These are phyloP conservation scores for Beta corolliflora DNA, from an alignment of 179 eudicot genomes.

Conservation along the genomic window DNA sequence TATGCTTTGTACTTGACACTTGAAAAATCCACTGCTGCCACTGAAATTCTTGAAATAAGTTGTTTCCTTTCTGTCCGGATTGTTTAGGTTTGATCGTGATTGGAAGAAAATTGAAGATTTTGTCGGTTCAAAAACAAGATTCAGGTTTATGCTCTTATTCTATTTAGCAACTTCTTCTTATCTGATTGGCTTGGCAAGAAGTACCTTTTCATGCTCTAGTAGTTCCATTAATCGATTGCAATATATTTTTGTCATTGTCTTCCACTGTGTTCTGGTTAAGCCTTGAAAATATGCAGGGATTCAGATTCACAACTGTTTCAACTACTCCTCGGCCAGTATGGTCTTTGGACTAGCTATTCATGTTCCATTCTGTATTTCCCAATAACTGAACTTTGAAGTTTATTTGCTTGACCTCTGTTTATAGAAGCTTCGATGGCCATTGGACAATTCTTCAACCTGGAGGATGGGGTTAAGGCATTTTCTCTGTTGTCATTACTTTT, in stretches of 20 bases:
- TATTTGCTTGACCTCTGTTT: too few species aligned
- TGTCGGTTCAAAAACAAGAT: conserved; percentile 95
- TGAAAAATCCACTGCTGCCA: conserved; percentile 10
- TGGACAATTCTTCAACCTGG: too few species aligned
- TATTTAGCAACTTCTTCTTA: not conserved
- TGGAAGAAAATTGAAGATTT: conserved; percentile 99
- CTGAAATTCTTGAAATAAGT: not conserved
- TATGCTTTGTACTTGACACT: not conserved
- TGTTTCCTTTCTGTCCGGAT: conserved; percentile 20
- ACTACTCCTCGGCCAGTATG: too few species aligned
- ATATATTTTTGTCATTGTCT: not conserved
- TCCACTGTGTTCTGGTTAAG: too few species aligned
- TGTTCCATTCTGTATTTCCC: too few species aligned
- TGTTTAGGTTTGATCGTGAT: conserved; percentile 90
- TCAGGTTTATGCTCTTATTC: conserved; percentile 61
- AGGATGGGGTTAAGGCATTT: too few species aligned
- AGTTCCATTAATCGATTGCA: not conserved
- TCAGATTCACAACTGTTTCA: too few species aligned
- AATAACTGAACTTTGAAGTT: too few species aligned
- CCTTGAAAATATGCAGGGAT: too few species aligned
- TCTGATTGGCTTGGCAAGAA: conserved; percentile 16
- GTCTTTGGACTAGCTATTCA: too few species aligned
- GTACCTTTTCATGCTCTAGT: not conserved
- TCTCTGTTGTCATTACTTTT: too few species aligned
- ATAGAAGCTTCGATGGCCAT: too few species aligned